Base-by-base conservation (phyloP, 768 basidiomycete species). In the Kwoniella europaea region DNA sequence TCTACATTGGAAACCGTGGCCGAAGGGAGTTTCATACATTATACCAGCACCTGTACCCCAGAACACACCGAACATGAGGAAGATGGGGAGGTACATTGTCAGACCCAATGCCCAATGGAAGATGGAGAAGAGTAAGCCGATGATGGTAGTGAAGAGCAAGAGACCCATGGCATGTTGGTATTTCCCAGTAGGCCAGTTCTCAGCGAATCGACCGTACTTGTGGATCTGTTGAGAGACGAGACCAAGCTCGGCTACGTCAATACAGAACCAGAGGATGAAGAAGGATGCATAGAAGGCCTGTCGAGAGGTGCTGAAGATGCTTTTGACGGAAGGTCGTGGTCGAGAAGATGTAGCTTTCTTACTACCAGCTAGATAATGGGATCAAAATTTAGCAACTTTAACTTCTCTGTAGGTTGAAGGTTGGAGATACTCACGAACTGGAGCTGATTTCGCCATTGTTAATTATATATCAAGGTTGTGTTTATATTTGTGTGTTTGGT, bases 31-130 rank as follows among this genome's bases (percentile, higher is more conserved):
- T 12, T 29, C 29, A 13, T 77, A 56, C 27, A 79, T 27, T 63
- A 77, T 74, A 62, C 78, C 78, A n/a, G 78, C 78, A 16, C 71
- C 72, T 24, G 76, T 77, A 29, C 78, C 78, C 43, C 41, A 75
- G 44, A 72, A 71, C 2, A 79, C 78, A n/a, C 72, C 78, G 56
- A 71, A 56, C 16, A 63, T 73, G 27, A 79, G 13, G 67, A 79
- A 77, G 66, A 77, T 22, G 58, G 74, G 46, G 10, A 74, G 24
- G 63, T 65, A 76, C 20, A 79, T 22, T 6, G n/a, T 18, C 10
- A 76, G 60, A 24, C 66, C 62, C 5, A 73, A 20, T 5, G 57
- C 64, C 71, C 72, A 74, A 62, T 79, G 78, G 76, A 79, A 79
- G 57, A 79, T 54, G 43, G 69, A 70, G 53, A 77, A 70, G 35